Evolutionary conservation across 2,329 filamentous ascomycete genomes (phyloP).

Genomic region (Phialocephala sp.): DNA sequence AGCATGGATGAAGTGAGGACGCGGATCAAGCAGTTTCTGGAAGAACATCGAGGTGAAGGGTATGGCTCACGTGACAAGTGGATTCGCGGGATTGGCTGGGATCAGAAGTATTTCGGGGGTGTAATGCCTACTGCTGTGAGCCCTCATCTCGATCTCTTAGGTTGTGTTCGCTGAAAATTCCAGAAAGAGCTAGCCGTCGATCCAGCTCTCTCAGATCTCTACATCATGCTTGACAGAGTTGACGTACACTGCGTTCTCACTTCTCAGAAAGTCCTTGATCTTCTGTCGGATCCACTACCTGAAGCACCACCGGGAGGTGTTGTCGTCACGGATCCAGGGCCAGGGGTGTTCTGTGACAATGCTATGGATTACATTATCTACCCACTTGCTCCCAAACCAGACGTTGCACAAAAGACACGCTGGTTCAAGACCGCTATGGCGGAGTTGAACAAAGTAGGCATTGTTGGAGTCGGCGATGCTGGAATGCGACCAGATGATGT

Average conservation of each 20-base stretch:
- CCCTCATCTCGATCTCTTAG: conserved; percentile 43
- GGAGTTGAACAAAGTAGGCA: conserved; percentile 66
- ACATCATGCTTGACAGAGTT: conserved; percentile 72
- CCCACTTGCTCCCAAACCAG: conserved; percentile 62
- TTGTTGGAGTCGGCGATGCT: conserved; percentile 74
- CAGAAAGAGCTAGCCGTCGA: conserved; percentile 59
- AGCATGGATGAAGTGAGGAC: conserved; percentile 59
- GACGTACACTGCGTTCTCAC: conserved; percentile 76
- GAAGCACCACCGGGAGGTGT: conserved; percentile 66
- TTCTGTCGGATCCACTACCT: conserved; percentile 57
- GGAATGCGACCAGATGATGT: conserved; percentile 63
- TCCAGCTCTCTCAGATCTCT: conserved; percentile 57
- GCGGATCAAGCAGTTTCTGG: conserved; percentile 59
- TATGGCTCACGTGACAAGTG: conserved; percentile 56
- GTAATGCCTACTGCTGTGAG: conserved; percentile 63
- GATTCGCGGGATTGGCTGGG: conserved; percentile 73
- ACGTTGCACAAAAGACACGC: conserved; percentile 54
- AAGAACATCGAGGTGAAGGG: conserved; percentile 56
- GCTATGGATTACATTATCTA: conserved; percentile 66
- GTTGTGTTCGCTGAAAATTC: conserved; percentile 31
- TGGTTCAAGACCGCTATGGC: conserved; percentile 66
- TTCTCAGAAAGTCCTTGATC: conserved; percentile 64
- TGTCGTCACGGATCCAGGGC: conserved; percentile 63
- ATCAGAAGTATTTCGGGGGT: conserved; percentile 67
- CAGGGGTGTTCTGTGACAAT: conserved; percentile 76